Evolutionary conservation across 129 eudicot species (phyloP), one percentile per base, ranked within the genome.

Genomic region (Tagetes erecta): DNA sequence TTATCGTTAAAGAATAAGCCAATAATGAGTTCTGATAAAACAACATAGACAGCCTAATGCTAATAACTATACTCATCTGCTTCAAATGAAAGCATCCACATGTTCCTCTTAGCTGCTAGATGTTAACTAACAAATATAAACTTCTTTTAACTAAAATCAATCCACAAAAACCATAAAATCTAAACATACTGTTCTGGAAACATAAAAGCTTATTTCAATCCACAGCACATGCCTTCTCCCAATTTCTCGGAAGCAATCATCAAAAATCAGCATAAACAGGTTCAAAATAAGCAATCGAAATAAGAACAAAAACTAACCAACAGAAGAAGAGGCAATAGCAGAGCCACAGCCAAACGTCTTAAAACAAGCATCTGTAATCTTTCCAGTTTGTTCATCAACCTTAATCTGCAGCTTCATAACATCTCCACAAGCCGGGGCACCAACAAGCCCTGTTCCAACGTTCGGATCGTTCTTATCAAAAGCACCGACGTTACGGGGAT

Each of bases 401-500:
- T 80, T 88, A 36, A 94, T 90, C 77, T 94, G 98, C 7, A 94
- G 83, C 82, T 94, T 94, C 98, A 94, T 94, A 8, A 94, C 98
- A 76, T 94, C 98, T 14, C 98, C 98, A 51, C 98, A 94, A 41
- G 99, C 99, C 31, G 99, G 99, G 0, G 99, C 99, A 31, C 99
- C 97, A 6, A 94, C 99, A 3, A 94, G 89, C 4, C 99, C 99
- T 35, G 99, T 94, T 2, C 99, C 99, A 8, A 94, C 97, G 36
- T 77, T 80, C 1, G 99, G 90, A 72, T 94, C 99, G 81, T 83
- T 77, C 86, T 94, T 94, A 35, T 94, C 99, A 67, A 94, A 94
- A 1, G 99, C 88, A 6, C 99, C 99, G 34, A 94, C 99, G 78
- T 94, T 94, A 60, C 99, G 84, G 0, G 97, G 99, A 77, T 94